A percentile compares a stretch with the other conserved stretches of the same genome.
Evolutionary conservation across 2,329 filamentous ascomycete genomes (phyloP).

Genomic region (Sporothrix sp.): DNA sequence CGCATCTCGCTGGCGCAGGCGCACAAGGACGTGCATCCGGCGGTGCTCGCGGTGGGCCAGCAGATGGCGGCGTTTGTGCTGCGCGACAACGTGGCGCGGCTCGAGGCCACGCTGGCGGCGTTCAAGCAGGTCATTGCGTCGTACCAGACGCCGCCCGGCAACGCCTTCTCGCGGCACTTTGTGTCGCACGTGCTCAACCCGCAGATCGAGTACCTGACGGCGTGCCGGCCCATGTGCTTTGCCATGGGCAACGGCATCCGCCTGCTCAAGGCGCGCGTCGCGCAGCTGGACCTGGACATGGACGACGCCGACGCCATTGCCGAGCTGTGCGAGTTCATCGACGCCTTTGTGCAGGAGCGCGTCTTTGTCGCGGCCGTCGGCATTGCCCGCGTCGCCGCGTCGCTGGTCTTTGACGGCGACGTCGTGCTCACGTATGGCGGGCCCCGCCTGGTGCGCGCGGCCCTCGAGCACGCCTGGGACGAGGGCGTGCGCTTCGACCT

Average conservation of each 20-base stretch:
- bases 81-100: conserved; percentile 78
- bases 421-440: conserved; percentile 81
- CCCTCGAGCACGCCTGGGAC: conserved; percentile 62
- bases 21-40: conserved; percentile 74
- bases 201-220: conserved; percentile 89
- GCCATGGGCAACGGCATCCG: conserved; percentile 96
- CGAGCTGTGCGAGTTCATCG: conserved; percentile 68
- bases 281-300: conserved; percentile 77
- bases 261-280: conserved; percentile 86
- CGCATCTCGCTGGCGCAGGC: conserved; percentile 46
- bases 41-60: conserved; percentile 74
- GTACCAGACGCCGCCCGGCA: conserved; percentile 81
- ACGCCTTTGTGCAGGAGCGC: conserved; percentile 82
- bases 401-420: conserved; percentile 69
- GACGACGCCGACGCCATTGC: conserved; percentile 76
- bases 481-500: conserved; percentile 70
- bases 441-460: conserved; percentile 75
- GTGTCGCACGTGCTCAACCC: conserved; percentile 84
- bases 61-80: conserved; percentile 85
- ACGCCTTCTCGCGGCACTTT: conserved; percentile 80
- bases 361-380: conserved; percentile 79
- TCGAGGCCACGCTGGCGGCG: conserved; percentile 77
- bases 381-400: conserved; percentile 66
- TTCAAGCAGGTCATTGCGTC: conserved; percentile 88
- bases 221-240: conserved; percentile 90